Evolutionary conservation across 140 eudicot species (phyloP).

Genomic region (Senecio squalidus): DNA sequence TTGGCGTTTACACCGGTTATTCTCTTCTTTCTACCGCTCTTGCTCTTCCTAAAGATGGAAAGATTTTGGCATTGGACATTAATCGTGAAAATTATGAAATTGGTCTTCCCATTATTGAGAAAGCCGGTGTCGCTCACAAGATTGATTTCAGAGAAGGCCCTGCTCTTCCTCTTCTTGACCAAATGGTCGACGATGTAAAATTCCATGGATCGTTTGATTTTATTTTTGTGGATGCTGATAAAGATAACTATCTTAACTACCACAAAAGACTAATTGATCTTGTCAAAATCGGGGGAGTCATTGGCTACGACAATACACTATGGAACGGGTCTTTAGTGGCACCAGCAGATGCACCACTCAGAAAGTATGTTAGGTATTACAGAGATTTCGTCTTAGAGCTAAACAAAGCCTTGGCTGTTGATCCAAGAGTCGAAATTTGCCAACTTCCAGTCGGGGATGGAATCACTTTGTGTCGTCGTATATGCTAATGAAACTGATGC

Average conservation of each 20-base stretch:
- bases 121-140: conserved; percentile 30
- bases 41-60: conserved; percentile 68
- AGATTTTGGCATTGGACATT: conserved; percentile 32
- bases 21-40: conserved; percentile 69
- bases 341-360: conserved; percentile 37
- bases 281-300: conserved; percentile 62
- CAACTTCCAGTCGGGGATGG: conserved; percentile 67
- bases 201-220: conserved; percentile 52
- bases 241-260: conserved; percentile 55
- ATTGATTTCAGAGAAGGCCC: conserved; percentile 31
- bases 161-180: conserved; percentile 28
- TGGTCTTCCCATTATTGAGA: conserved; percentile 26
- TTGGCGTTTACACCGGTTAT: conserved; percentile 64
- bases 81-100: conserved; percentile 18
- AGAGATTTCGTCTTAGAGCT: conserved; percentile 33
- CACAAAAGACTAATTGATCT: conserved; percentile 47
- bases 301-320: conserved; percentile 65
- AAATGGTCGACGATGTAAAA: conserved; percentile 20
- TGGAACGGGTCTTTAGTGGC: conserved; percentile 60
- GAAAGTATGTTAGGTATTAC: conserved; percentile 27
- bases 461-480: conserved; percentile 50
- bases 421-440: conserved; percentile 46
- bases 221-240: conserved; percentile 67
- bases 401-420: conserved; percentile 43
- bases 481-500: conserved; percentile 5